Evolutionary conservation across 2,329 filamentous ascomycete species (phyloP).

Genomic region (Chaetomiaceae sp.): DNA sequence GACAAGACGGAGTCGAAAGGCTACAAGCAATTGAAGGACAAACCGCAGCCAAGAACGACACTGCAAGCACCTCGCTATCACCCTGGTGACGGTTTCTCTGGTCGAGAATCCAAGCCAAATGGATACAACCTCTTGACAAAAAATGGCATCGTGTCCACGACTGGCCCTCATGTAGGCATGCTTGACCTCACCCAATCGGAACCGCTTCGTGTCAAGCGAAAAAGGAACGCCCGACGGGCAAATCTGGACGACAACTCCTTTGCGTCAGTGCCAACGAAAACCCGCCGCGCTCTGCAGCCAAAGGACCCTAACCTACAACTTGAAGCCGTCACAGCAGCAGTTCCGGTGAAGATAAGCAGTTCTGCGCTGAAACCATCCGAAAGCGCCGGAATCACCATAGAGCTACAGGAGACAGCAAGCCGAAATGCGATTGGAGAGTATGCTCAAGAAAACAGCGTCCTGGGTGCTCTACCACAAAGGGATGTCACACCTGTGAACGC

Average conservation of each 20-base stretch:
- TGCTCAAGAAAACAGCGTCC: not conserved
- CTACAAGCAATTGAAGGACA: slow-evolving; percentile 21
- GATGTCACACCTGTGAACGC: not conserved
- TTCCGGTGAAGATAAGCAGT: not conserved
- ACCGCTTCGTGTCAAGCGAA: not conserved
- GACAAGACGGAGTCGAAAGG: slow-evolving; percentile 16
- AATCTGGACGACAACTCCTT: slow-evolving; percentile 13
- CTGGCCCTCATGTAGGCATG: slow-evolving; percentile 10
- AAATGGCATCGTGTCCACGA: slow-evolving; percentile 11
- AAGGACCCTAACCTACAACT: slow-evolving; percentile 1
- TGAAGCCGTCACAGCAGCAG: not conserved
- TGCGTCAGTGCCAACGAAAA: slow-evolving; percentile 1
- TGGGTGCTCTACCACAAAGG: not conserved
- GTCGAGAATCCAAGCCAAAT: slow-evolving; percentile 17
- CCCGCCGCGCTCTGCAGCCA: not conserved
- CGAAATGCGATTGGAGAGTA: not conserved
- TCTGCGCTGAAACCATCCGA: not conserved
- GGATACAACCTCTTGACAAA: slow-evolving; percentile 14
- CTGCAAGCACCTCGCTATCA: not conserved
- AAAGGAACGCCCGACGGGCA: not conserved
- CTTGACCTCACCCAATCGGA: slow-evolving; percentile 22
- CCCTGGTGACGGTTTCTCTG: slow-evolving; percentile 23
- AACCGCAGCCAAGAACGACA: not conserved
- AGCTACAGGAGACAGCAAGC: not conserved
- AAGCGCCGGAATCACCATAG: not conserved